A percentile compares a stretch with the other conserved stretches of the same genome.
phyloP scores from a whole-genome alignment of 179 eudicot genomes.

The Vitellaria paradoxa region DNA sequence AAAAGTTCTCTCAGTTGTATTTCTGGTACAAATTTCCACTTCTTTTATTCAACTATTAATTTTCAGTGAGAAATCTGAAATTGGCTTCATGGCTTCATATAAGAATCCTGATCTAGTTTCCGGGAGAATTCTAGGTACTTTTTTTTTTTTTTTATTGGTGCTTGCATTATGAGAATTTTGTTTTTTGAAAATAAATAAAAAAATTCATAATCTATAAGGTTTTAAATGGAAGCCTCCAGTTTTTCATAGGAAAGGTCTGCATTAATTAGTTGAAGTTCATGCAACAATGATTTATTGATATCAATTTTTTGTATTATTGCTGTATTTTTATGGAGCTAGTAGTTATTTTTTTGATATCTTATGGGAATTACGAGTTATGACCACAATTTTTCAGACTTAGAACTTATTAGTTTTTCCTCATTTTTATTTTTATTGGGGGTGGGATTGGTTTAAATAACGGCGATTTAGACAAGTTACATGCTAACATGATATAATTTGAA shows the following conservation, averaged over 20 bases:
- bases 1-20: conserved; percentile 88
- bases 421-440: too few species aligned
- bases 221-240: not conserved
- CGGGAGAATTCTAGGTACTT: not conserved
- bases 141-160: not conserved
- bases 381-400: too few species aligned
- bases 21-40: conserved; percentile 50
- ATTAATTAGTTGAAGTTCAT: not conserved
- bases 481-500: too few species aligned
- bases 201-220: not conserved
- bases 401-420: too few species aligned
- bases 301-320: not conserved
- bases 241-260: not conserved
- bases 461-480: too few species aligned
- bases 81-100: conserved; percentile 5
- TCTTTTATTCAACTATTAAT: not conserved
- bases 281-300: not conserved
- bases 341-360: too few species aligned
- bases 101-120: not conserved
- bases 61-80: conserved; percentile 1
- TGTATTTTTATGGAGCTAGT: not conserved
- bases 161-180: not conserved
- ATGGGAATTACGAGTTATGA: too few species aligned
- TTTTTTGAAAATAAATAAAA: not conserved
- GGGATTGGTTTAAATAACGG: too few species aligned